phyloP scores from a whole-genome alignment of 495 filamentous ascomycete genomes.

The Penicilliopsis zonata region DNA sequence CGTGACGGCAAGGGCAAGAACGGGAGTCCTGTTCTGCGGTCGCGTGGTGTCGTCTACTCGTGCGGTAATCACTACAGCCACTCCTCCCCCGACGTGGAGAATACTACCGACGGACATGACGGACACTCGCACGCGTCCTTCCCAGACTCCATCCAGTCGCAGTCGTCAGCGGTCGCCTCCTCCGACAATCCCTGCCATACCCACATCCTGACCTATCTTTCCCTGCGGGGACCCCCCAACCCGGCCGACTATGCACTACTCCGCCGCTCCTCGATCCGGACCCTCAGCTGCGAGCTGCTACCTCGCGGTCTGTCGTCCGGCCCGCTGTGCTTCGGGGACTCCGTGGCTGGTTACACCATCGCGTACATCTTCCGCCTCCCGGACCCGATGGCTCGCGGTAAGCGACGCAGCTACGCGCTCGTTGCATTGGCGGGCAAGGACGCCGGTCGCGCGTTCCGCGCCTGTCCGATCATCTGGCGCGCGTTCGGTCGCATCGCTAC shows the following conservation, averaged over 20 bases:
- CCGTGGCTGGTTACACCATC: constrained; percentile 73
- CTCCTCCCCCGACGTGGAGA: constrained; percentile 21
- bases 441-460: constrained; percentile 60
- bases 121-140: constrained; percentile 26
- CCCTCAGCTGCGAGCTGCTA: constrained; percentile 73
- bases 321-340: constrained; percentile 78
- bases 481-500: constrained; percentile 68
- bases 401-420: constrained; percentile 76
- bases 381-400: constrained; percentile 78
- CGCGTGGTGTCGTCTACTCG: constrained; percentile 35
- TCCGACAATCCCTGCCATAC: constrained; percentile 49
- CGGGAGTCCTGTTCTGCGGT: constrained; percentile 46
- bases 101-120: constrained; percentile 22
- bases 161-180: constrained; percentile 30
- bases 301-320: constrained; percentile 66
- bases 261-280: constrained; percentile 74
- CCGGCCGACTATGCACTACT: constrained; percentile 71
- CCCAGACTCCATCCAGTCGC: constrained; percentile 32
- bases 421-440: constrained; percentile 66
- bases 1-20: constrained; percentile 38
- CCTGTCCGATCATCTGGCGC: constrained; percentile 59
- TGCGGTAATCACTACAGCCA: constrained; percentile 31
- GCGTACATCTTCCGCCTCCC: constrained; percentile 86
- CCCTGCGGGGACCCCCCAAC: constrained; percentile 67
- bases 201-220: constrained; percentile 78